These are phyloP conservation scores for Arachnopeziza araneosa DNA, from an alignment of 2,329 filamentous ascomycete species.

Conservation along the genomic window DNA sequence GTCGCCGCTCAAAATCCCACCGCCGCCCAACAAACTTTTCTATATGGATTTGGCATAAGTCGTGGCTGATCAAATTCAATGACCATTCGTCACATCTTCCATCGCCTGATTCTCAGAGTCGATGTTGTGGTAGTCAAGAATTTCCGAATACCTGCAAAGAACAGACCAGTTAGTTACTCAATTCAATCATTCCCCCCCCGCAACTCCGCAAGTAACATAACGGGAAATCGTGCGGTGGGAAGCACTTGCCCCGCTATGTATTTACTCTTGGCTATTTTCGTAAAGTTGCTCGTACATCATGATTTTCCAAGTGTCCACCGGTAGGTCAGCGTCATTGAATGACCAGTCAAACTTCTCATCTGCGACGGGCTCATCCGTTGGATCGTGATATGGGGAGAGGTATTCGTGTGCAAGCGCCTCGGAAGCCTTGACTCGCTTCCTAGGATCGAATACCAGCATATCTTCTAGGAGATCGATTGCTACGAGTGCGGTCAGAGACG, in stretches of 20 bases:
- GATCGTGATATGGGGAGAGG: slow-evolving; percentile 93
- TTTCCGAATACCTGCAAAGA: slow-evolving; percentile 83
- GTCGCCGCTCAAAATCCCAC: not conserved
- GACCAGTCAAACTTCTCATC: slow-evolving; percentile 99
- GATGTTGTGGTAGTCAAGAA: slow-evolving; percentile 96
- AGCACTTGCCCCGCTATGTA: slow-evolving; percentile 11
- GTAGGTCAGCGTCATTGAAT: slow-evolving; percentile 95
- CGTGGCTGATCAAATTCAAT: not conserved
- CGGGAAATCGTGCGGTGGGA: slow-evolving; percentile 11
- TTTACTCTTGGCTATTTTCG: slow-evolving; percentile 23
- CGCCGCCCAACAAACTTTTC: not conserved
- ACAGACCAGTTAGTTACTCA: slow-evolving; percentile 29
- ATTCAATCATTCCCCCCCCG: slow-evolving; percentile 6
- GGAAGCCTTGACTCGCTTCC: slow-evolving; percentile 83
- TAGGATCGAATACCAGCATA: slow-evolving; percentile 99
- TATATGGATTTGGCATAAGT: not conserved
- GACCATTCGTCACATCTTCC: slow-evolving; percentile 16
- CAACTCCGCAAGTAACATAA: slow-evolving; percentile 6
- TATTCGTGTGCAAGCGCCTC: slow-evolving; percentile 89
- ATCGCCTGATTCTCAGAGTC: slow-evolving; percentile 34
- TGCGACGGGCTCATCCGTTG: slow-evolving; percentile 89
- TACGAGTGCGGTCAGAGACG: slow-evolving; percentile 34
- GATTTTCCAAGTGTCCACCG: slow-evolving; percentile 99
- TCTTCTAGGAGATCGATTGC: slow-evolving; percentile 90
- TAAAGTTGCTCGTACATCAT: slow-evolving; percentile 75